Base-by-base conservation (phyloP, 2,329 filamentous ascomycete genomes). In the Aphanocladium album region DNA sequence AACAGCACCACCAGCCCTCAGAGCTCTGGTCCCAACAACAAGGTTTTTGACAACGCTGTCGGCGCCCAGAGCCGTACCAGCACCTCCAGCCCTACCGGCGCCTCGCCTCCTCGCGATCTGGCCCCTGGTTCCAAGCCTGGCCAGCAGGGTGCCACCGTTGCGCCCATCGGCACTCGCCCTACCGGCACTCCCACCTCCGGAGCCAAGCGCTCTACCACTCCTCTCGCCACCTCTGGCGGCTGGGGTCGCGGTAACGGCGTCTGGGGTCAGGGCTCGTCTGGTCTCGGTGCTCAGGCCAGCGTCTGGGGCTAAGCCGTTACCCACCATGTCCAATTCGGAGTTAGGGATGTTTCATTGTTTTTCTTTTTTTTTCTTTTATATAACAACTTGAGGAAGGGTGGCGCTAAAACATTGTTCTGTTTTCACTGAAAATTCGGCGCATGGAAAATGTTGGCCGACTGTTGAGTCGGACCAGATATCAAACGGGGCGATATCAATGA, bases 131-230 rank as follows among this genome's bases (percentile, higher is more conserved):
- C 74, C 57, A 85, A 84, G 76, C 72, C 83, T 64, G 79, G 78
- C 53, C 80, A 82, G 63, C 73, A 79, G 54, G 83, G 82, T 60
- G 81, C 82, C 61, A 81, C 89, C 5, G 92, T 98, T 57, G 93
- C 92, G 23, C 93, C 95, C 19, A 98, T 98, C 67, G 95, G 95
- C 65, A 97, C 93, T 61, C 89, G 95, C 49, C 93, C 93, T 3
- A 82, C 84, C 19, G 83, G 81, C 43, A 82, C 80, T 37, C 76
- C 84, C n/a, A 76, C 74, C 35, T 73, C 71, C 30, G 74, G 75
- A 9, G 73, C 79, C 74, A 95, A 95, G 73, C 90, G 91, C 62
- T 91, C 93, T 0, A 96, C 91, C 8, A 96, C 93, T 2, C 93
- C 93, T 58, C 82, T 96, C 33, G 88, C 92, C n/a, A 96, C 92